These are phyloP conservation scores for Picea sitchensis DNA, from an alignment of 75 land plant genomes.

Conservation along the genomic window DNA sequence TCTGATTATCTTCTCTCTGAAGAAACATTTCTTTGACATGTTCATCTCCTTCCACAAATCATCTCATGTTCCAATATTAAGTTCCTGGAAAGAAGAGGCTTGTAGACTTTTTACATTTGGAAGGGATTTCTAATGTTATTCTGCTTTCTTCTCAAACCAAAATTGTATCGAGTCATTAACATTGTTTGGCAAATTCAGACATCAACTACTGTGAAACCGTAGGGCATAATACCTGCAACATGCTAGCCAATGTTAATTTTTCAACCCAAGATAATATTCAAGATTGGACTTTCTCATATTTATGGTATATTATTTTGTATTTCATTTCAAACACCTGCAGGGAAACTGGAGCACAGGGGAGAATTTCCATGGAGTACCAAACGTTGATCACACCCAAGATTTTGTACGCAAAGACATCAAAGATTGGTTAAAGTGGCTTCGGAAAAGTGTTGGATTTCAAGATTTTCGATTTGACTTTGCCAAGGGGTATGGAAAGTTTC, in stretches of 20 bases:
- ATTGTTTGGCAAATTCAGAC: neutral
- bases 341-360: slow-evolving; percentile 81
- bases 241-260: neutral
- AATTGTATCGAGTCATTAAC: neutral
- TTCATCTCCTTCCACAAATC: too few relatives aligned
- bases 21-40: too few relatives aligned
- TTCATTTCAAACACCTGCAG: slow-evolving; percentile 19
- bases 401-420: slow-evolving; percentile 80
- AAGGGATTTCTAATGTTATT: too few relatives aligned
- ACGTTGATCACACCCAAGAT: slow-evolving; percentile 79
- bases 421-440: slow-evolving; percentile 78
- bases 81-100: too few relatives aligned
- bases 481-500: slow-evolving; percentile 52
- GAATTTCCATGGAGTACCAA: slow-evolving; percentile 81
- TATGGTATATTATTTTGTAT: neutral
- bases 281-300: neutral
- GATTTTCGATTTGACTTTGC: slow-evolving; percentile 96
- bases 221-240: neutral
- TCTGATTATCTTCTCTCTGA: too few relatives aligned
- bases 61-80: too few relatives aligned
- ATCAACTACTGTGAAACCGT: neutral
- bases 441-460: slow-evolving; percentile 66
- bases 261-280: neutral
- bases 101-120: too few relatives aligned
- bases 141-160: neutral